Percentiles rank a stretch among this genome's conserved stretches.
phyloP scores from a whole-genome alignment of 179 eudicot species.

The Amaranthus tricolor region DNA sequence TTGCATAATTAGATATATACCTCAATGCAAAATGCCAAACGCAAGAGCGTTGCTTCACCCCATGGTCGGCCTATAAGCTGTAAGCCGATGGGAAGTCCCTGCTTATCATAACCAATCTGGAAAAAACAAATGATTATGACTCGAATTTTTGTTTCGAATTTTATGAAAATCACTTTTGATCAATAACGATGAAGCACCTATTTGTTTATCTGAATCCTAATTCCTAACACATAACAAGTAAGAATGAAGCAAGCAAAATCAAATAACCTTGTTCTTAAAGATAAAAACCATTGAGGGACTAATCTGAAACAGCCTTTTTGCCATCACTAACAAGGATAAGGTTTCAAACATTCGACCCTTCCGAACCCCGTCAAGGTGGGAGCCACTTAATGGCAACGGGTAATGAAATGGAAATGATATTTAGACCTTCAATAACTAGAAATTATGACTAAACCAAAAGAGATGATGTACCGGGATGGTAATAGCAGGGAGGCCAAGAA shows the following conservation, averaged over 20 bases:
- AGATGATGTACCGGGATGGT: slow-evolving; percentile 69
- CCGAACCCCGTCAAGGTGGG: too few species aligned
- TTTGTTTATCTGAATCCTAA: not conserved
- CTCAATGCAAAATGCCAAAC: slow-evolving; percentile 82
- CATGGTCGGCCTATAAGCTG: slow-evolving; percentile 91
- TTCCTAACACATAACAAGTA: not conserved
- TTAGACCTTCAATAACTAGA: not conserved
- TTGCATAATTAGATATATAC: slow-evolving; percentile 30
- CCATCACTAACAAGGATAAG: too few species aligned
- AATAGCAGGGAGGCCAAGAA: slow-evolving; percentile 94
- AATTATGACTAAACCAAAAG: not conserved
- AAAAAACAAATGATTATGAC: not conserved
- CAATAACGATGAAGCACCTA: not conserved
- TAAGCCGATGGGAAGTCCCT: slow-evolving; percentile 93
- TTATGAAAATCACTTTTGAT: not conserved
- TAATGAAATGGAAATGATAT: not conserved
- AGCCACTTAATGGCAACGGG: too few species aligned
- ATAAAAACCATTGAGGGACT: too few species aligned
- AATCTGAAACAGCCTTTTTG: too few species aligned
- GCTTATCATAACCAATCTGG: slow-evolving; percentile 92
- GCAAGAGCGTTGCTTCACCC: slow-evolving; percentile 85
- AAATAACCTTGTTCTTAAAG: too few species aligned
- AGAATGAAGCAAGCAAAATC: too few species aligned
- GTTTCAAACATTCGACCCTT: too few species aligned
- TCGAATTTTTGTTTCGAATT: not conserved